Evolutionary conservation across 345 rosid genomes (phyloP).

Genomic region (Linum trigynum): DNA sequence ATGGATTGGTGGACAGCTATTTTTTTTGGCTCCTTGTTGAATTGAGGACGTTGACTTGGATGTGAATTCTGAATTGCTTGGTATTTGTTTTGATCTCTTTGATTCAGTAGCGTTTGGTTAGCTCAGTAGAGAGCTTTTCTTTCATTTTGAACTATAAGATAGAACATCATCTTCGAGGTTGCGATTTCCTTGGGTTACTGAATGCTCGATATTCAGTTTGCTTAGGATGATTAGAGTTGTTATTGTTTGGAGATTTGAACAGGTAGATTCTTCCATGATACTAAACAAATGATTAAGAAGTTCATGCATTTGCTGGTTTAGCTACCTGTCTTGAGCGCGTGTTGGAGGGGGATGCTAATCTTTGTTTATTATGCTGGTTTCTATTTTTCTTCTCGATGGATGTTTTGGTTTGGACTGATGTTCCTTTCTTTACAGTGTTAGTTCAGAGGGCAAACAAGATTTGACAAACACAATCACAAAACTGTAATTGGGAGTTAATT

Average conservation of each 20-base stretch:
- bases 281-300: too few species aligned
- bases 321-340: too few species aligned
- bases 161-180: not conserved
- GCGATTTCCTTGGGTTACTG: too few species aligned
- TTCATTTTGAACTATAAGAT: too few species aligned
- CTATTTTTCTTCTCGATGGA: too few species aligned
- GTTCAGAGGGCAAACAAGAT: not conserved
- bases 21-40: not conserved
- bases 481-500: not conserved
- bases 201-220: not conserved
- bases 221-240: not conserved
- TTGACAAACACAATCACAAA: not conserved
- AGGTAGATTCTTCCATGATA: not conserved
- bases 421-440: not conserved
- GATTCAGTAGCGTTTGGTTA: not conserved
- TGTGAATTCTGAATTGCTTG: not conserved
- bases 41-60: conserved; percentile 8
- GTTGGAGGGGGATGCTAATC: not conserved
- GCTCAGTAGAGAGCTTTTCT: too few species aligned
- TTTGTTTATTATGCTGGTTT: not conserved
- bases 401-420: not conserved
- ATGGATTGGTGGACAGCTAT: too few species aligned
- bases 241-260: not conserved
- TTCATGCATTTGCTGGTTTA: too few species aligned
- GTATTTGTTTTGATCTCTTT: not conserved